phyloP scores from a whole-genome alignment of 306 rosid genomes.

The Corylus americana region DNA sequence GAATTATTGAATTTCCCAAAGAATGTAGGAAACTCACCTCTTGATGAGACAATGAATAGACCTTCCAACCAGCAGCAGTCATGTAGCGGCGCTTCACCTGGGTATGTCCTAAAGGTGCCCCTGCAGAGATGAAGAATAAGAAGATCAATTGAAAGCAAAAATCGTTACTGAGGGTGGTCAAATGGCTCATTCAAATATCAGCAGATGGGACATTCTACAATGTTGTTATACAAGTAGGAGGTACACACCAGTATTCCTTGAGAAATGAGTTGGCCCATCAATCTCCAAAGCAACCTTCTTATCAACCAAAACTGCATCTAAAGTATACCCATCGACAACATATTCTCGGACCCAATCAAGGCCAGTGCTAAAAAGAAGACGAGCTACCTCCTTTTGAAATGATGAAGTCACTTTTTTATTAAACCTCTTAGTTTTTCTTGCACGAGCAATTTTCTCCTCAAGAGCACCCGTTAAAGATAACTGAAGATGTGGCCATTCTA shows the following conservation, averaged over 20 bases:
- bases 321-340: constrained; percentile 68
- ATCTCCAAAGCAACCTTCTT: constrained; percentile 89
- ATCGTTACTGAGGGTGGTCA: background rate
- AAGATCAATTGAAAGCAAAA: constrained; percentile 15
- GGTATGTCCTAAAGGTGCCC: constrained; percentile 85
- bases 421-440: constrained; percentile 75
- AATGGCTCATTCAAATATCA: constrained; percentile 13
- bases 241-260: constrained; percentile 78
- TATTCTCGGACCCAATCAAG: constrained; percentile 80
- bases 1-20: background rate
- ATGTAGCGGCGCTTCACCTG: constrained; percentile 74
- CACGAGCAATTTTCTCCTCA: constrained; percentile 59
- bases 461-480: constrained; percentile 57
- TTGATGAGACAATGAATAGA: constrained; percentile 61
- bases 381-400: constrained; percentile 88
- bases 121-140: constrained; percentile 37
- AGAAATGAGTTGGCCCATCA: constrained; percentile 98
- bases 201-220: constrained; percentile 15
- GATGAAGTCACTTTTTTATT: constrained; percentile 71
- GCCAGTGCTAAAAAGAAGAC: constrained; percentile 78
- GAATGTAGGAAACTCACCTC: constrained; percentile 56
- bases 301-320: constrained; percentile 77
- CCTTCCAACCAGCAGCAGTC: constrained; percentile 85
- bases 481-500: constrained; percentile 73
- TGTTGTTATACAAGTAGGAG: constrained; percentile 10